Conservation (phyloP, 2,329 filamentous ascomycete genomes). For the Lachnellula arida region DNA sequence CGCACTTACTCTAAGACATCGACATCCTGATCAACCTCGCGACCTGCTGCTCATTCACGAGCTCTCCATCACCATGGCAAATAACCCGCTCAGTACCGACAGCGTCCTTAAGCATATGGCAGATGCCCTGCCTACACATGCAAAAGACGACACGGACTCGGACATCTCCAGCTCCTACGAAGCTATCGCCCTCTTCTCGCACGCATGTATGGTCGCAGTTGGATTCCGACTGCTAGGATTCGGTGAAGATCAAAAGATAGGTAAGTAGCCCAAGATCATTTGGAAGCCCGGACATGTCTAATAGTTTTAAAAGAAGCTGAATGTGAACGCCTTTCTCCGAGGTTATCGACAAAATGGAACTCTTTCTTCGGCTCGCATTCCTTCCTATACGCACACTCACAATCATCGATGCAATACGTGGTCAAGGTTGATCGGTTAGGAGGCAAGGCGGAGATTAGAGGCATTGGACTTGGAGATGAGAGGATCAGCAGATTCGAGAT, state of each 20-base stretch:
- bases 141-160: conserved; percentile 49
- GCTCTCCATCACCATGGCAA: conserved; percentile 21
- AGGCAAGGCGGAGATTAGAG: conserved; percentile 77
- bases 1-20: not conserved
- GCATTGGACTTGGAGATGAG: conserved; percentile 74
- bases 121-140: conserved; percentile 53
- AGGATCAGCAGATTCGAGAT: conserved; percentile 76
- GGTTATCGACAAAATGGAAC: conserved; percentile 79
- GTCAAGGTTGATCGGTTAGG: conserved; percentile 79
- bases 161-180: conserved; percentile 71
- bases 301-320: conserved; percentile 43
- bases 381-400: conserved; percentile 82
- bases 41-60: not conserved
- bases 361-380: conserved; percentile 63
- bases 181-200: conserved; percentile 75
- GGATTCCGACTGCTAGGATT: conserved; percentile 80
- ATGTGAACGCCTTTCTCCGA: conserved; percentile 52
- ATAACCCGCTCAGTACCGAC: conserved; percentile 39
- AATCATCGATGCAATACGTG: conserved; percentile 80
- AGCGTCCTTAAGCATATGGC: conserved; percentile 53
- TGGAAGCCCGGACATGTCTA: conserved; percentile 11
- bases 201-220: conserved; percentile 76
- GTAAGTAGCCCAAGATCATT: conserved; percentile 39
- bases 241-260: conserved; percentile 72
- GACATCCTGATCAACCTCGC: not conserved